Base-by-base conservation (phyloP, 2,329 filamentous ascomycete species). In the Tolypocladium capitatum region DNA sequence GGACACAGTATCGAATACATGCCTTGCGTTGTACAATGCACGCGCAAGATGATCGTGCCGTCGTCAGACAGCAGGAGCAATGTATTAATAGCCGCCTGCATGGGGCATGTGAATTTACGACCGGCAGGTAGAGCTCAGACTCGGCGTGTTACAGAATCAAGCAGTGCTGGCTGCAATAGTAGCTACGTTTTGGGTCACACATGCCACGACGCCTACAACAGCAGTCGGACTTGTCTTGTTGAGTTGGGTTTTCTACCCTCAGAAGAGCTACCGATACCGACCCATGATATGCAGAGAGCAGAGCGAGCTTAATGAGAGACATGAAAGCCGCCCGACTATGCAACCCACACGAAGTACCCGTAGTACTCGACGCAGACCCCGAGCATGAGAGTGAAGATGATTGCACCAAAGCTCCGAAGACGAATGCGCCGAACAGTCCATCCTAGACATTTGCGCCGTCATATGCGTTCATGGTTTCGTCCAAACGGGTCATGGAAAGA, bases 31-130 rank as follows among this genome's bases (percentile, higher is more conserved):
- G 48, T 49, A 48, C 42, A 36, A 21, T 27, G 10, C 24, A 14
- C 27, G 20, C 41, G 33, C 41, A 10, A 32, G 30, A 42, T 34
- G n/a, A 42, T 30, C 41, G 35, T 31, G 31, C 32, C 27, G 33
- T 48, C 14, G 43, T 27, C 28, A 38, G 28, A 24, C 30, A 33
- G 45, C 42, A 46, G 35, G 32, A 45, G 45, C 32, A 51, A 45
- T 44, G 41, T 50, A 46, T 47, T 47, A 40, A 41, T 48, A 61
- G 56, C 55, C 61, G 63, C 62, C 67, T 66, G 52, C 66, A 52
- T 51, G 58, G 59, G 59, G 57, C 53, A 52, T 68, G 61, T 66
- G 65, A 53, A 61, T 62, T 58, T 58, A 56, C 54, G 54, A 52
- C 51, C 51, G 48, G 56, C 55, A 59, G 54, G 55, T 61, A 58